A percentile compares a stretch with the other conserved stretches of the same genome.
phyloP scores from a whole-genome alignment of 306 rosid species.

The Prunus padus region DNA sequence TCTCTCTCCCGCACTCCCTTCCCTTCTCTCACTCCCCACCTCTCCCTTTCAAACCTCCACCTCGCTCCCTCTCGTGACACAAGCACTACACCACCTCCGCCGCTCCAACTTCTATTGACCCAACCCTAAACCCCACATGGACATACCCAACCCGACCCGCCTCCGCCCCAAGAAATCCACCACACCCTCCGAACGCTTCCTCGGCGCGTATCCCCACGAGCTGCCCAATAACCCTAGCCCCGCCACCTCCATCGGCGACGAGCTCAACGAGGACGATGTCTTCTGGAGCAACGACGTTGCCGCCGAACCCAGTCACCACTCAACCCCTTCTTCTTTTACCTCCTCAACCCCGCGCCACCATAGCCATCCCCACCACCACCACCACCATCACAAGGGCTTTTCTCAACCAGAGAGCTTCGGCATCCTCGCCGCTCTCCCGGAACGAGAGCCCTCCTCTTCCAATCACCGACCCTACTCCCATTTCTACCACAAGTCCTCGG shows the following conservation, averaged over 20 bases:
- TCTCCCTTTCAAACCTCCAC: neutral
- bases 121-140: slow-evolving; percentile 33
- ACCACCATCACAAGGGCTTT: slow-evolving; percentile 34
- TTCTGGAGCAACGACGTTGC: slow-evolving; percentile 46
- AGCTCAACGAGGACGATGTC: slow-evolving; percentile 73
- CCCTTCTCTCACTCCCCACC: neutral
- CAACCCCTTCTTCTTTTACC: slow-evolving; percentile 35
- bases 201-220: slow-evolving; percentile 36
- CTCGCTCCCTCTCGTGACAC: neutral
- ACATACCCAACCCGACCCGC: slow-evolving; percentile 37
- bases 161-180: slow-evolving; percentile 32
- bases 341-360: slow-evolving; percentile 37
- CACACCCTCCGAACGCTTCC: slow-evolving; percentile 39
- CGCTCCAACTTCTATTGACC: slow-evolving; percentile 1
- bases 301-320: slow-evolving; percentile 36
- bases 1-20: neutral
- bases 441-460: slow-evolving; percentile 39
- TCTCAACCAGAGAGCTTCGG: slow-evolving; percentile 54
- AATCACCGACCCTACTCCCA: slow-evolving; percentile 35
- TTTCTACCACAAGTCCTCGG: slow-evolving; percentile 50
- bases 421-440: slow-evolving; percentile 83
- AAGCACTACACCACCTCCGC: neutral
- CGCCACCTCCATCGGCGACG: slow-evolving; percentile 26
- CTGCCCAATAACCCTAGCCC: slow-evolving; percentile 22
- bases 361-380: neutral